Evolutionary conservation across 306 rosid genomes (phyloP).

Genomic region (Myrica gale): DNA sequence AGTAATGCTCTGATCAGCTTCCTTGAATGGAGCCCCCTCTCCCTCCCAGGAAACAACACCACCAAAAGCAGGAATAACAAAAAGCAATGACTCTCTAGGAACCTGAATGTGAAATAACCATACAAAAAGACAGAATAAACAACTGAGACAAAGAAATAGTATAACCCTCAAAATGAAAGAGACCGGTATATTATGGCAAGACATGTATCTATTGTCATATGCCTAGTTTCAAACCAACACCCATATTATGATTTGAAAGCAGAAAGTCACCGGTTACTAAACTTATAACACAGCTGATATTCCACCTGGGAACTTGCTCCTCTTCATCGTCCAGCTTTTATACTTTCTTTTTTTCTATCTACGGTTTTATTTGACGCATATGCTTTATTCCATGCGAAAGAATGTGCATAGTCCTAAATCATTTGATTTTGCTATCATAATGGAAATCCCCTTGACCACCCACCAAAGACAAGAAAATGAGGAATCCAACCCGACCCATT

Average conservation of each 20-base stretch:
- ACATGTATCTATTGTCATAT: neutral
- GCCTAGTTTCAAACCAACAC: neutral
- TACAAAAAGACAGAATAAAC: constrained; percentile 13
- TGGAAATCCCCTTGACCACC: neutral
- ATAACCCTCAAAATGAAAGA: neutral
- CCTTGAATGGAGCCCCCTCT: constrained; percentile 76
- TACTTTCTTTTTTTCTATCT: neutral
- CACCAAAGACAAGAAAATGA: neutral
- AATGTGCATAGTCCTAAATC: neutral
- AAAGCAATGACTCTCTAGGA: constrained; percentile 88
- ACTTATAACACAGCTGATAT: neutral
- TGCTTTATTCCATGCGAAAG: neutral
- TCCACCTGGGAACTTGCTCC: neutral
- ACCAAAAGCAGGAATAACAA: constrained; percentile 89
- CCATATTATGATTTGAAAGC: neutral
- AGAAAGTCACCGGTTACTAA: neutral
- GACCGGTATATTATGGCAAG: neutral
- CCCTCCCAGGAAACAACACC: constrained; percentile 96
- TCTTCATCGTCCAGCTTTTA: neutral
- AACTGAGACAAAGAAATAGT: neutral
- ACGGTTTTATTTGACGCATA: neutral
- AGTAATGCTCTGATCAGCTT: constrained; percentile 68
- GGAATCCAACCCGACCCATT: neutral
- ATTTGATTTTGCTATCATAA: neutral
- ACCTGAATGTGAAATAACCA: constrained; percentile 41